Conservation (phyloP, 495 filamentous ascomycete species). For the Talaromyces proteolyticus region DNA sequence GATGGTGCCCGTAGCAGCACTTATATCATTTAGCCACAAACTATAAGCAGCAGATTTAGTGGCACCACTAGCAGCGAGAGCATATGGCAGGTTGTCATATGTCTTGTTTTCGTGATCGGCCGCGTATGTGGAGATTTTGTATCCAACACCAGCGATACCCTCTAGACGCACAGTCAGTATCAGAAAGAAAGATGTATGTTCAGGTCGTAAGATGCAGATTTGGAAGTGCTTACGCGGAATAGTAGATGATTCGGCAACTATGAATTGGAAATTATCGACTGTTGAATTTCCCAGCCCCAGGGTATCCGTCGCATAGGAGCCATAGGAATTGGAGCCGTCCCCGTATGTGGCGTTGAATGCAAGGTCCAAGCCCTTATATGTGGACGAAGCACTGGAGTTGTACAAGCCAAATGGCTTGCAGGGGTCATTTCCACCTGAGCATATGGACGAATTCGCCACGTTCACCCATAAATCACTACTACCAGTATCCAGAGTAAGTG, state of each 20-base stretch:
- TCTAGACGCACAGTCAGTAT: no score
- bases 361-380: constrained; percentile 57
- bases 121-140: constrained; percentile 53
- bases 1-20: constrained; percentile 64
- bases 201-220: neutral
- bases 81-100: constrained; percentile 57
- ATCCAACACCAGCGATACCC: constrained; percentile 84
- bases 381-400: constrained; percentile 55
- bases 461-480: constrained; percentile 74
- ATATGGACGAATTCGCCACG: constrained; percentile 11
- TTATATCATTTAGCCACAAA: constrained; percentile 80
- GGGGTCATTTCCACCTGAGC: constrained; percentile 23
- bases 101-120: constrained; percentile 52
- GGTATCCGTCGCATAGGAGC: constrained; percentile 74
- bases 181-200: constrained; percentile 3
- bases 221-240: constrained; percentile 27
- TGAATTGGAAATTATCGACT: constrained; percentile 63
- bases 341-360: constrained; percentile 78
- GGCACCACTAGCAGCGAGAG: constrained; percentile 58
- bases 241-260: constrained; percentile 60
- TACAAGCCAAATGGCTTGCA: constrained; percentile 48
- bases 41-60: constrained; percentile 75
- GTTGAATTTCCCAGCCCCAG: constrained; percentile 54
- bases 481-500: constrained; percentile 65
- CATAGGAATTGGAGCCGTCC: constrained; percentile 62